Evolutionary conservation across 306 rosid species (phyloP).

Genomic region (Fagus sylvatica): DNA sequence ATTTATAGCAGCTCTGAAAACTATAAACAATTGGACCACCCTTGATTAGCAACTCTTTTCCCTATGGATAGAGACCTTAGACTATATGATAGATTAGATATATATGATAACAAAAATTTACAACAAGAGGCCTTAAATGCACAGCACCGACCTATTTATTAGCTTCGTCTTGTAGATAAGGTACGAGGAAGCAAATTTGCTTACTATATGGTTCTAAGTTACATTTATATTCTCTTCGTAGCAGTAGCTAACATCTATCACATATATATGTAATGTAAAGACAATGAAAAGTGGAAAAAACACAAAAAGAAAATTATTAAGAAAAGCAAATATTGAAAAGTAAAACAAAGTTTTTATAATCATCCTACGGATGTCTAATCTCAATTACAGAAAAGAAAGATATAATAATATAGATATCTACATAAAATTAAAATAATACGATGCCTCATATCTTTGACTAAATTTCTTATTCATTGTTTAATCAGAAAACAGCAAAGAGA

Average conservation of each 20-base stretch:
- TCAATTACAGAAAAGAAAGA: not conserved
- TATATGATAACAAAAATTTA: not conserved
- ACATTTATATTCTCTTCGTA: not conserved
- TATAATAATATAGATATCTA: constrained; percentile 5
- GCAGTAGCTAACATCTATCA: constrained; percentile 15
- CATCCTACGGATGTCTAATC: not conserved
- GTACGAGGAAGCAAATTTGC: constrained; percentile 11
- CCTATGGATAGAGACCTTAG: not conserved
- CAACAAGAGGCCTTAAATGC: not conserved
- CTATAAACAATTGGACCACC: not conserved
- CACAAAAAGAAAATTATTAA: not conserved
- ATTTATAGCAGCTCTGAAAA: not conserved
- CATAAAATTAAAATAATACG: not conserved
- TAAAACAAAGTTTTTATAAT: not conserved
- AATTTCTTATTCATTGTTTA: constrained; percentile 19
- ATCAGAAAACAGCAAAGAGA: constrained; percentile 4
- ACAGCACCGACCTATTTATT: constrained; percentile 3
- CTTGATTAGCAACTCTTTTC: not conserved
- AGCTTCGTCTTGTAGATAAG: not conserved
- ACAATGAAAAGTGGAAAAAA: not conserved
- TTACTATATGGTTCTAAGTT: not conserved
- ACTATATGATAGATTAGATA: not conserved
- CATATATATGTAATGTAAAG: not conserved
- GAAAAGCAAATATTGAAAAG: not conserved
- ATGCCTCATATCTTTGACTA: constrained; percentile 21